Evolutionary conservation across 371 early-diverging fungal species (phyloP), one percentile per base, ranked within the genome.

Genomic region (Parasitella parasitica): DNA sequence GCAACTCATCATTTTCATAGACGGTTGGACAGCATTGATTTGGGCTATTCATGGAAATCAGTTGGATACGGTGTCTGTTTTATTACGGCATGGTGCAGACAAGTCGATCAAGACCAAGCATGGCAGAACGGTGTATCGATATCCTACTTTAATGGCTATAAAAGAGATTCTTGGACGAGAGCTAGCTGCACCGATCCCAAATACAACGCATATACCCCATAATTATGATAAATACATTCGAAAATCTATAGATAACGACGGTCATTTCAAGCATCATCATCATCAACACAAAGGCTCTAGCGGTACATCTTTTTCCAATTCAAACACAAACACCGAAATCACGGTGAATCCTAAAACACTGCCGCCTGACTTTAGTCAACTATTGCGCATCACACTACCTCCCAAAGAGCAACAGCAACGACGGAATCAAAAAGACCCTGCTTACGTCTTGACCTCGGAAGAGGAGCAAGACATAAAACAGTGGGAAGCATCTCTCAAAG

Each of bases 1-100:
- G 38, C 18, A 20, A 28, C 57, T 41, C 53, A 59, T 38, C 18
- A 30, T 18, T 34, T 41, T 28, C 49, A 36, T 67, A 87, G 91
- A 84, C 59, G 97, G 97, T 16, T 97, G 97, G 97, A 92, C 95
- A 22, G 90, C 95, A 20, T 80, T 96, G 37, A 83, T 94, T 76
- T 97, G 97, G 97, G 95, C 95, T 3, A 85, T 88, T 51, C 85
- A 87, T 55, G 92, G 90, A 71, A 78, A 87, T 52, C 87, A 92
- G 72, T 77, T 79, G 26, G 72, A 74, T 12, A 73, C 86, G 39
- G 89, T 90, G 28, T 73, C 80, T 50, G 48, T 89, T 24, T 77
- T 96, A 18, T 61, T 96, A 28, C 84, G 85, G 18, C 60, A 78
- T 54, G 94, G 94, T 2, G 96, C 95, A 16, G 75, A 83, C 22